These are phyloP conservation scores for Fraxinus anomala DNA, from an alignment of 257 asterid genomes.

Conservation along the genomic window DNA sequence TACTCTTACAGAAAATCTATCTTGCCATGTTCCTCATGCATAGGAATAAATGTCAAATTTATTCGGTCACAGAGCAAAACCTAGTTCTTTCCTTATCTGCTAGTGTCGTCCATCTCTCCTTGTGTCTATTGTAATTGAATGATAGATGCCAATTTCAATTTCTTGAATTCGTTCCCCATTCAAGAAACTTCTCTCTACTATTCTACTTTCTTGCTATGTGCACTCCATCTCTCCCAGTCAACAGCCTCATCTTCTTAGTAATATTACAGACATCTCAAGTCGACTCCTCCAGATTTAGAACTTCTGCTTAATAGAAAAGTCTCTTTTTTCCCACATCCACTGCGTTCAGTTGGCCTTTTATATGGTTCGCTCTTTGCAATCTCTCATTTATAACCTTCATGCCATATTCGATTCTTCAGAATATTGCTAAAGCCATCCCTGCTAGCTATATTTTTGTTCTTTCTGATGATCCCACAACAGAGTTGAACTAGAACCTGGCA, in stretches of 20 bases:
- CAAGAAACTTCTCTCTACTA: not conserved
- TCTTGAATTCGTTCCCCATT: not conserved
- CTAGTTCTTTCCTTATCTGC: conserved; percentile 10
- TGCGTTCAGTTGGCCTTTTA: not conserved
- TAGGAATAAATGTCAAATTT: not conserved
- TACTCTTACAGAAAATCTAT: not conserved
- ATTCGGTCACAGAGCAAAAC: not conserved
- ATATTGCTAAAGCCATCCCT: not conserved
- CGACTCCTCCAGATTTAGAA: not conserved
- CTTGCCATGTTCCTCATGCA: not conserved
- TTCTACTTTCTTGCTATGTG: not conserved
- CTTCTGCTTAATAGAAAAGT: not conserved
- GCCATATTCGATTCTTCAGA: not conserved
- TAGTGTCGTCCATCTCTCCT: not conserved
- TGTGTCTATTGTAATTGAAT: not conserved
- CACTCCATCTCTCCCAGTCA: not conserved
- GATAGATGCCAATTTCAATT: not conserved
- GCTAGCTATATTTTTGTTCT: not conserved
- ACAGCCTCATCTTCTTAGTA: conserved; percentile 2
- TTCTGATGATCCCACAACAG: not conserved
- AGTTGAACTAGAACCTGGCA: not conserved
- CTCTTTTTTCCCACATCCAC: not conserved
- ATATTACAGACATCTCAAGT: not conserved
- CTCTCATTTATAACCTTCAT: not conserved
- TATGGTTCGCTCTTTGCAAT: not conserved